Conservation (phyloP, 169 alveolate species). For the Eimeria sp. region DNA sequence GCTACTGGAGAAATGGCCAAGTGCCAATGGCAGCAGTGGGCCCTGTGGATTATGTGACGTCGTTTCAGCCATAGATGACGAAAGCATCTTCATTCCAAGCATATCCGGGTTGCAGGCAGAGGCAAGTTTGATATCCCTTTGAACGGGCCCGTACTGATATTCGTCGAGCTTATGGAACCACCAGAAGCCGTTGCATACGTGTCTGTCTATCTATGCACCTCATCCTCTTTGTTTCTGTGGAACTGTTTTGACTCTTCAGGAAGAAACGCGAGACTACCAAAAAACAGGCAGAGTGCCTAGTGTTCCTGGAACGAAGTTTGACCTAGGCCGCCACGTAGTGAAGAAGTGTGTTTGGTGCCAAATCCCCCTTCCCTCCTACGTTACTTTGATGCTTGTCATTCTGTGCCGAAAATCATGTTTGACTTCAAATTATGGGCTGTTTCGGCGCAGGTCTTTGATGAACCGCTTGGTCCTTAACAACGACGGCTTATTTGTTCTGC, state of each 20-base stretch:
- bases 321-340: slow-evolving; percentile 57
- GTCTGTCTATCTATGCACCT: not conserved
- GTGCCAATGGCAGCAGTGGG: not conserved
- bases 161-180: not conserved
- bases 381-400: not conserved
- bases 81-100: slow-evolving; percentile 9
- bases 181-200: not conserved
- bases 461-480: slow-evolving; percentile 72
- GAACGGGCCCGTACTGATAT: not conserved
- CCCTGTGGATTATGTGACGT: not conserved
- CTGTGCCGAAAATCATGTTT: not conserved
- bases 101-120: not conserved
- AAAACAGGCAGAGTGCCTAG: not conserved
- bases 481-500: slow-evolving; percentile 75
- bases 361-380: not conserved
- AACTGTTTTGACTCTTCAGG: not conserved
- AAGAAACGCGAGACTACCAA: not conserved
- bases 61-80: slow-evolving; percentile 12
- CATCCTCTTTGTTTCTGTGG: not conserved
- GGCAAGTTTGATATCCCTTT: not conserved
- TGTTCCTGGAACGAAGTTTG: not conserved
- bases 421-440: not conserved
- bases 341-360: slow-evolving; percentile 15
- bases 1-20: not conserved
- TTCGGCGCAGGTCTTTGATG: slow-evolving; percentile 60